Evolutionary conservation across 176 grass and related monocot species (phyloP).

Genomic region (Oryza nivara): DNA sequence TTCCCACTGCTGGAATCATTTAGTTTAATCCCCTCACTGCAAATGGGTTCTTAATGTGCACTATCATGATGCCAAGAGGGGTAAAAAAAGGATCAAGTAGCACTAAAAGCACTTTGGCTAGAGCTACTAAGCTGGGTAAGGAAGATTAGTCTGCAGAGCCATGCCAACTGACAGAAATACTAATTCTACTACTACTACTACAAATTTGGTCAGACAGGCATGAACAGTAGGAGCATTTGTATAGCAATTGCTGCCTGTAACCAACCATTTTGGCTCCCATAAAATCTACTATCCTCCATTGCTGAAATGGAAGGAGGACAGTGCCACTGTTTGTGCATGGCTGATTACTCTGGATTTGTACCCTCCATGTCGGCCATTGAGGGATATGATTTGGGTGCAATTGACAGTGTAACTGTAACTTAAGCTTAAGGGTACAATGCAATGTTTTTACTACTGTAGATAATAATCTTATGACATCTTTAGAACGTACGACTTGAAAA

Average conservation of each 20-base stretch:
- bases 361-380: not conserved
- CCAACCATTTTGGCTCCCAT: not conserved
- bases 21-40: conserved; percentile 17
- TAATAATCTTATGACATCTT: too few species aligned
- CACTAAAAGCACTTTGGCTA: not conserved
- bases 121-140: not conserved
- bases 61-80: conserved; percentile 26
- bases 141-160: not conserved
- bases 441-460: too few species aligned
- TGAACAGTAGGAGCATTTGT: not conserved
- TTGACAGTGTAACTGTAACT: too few species aligned
- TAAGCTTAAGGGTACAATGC: too few species aligned
- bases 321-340: not conserved
- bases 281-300: not conserved
- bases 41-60: conserved; percentile 11
- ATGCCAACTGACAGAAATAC: not conserved
- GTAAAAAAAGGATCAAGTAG: not conserved
- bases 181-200: too few species aligned
- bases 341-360: not conserved
- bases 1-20: conserved; percentile 11
- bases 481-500: too few species aligned
- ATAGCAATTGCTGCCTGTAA: not conserved
- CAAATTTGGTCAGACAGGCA: not conserved
- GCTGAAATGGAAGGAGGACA: not conserved
- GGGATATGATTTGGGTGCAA: not conserved